These are phyloP conservation scores for Colletotrichum sp. DNA, from an alignment of 2,329 filamentous ascomycete species.

Conservation along the genomic window DNA sequence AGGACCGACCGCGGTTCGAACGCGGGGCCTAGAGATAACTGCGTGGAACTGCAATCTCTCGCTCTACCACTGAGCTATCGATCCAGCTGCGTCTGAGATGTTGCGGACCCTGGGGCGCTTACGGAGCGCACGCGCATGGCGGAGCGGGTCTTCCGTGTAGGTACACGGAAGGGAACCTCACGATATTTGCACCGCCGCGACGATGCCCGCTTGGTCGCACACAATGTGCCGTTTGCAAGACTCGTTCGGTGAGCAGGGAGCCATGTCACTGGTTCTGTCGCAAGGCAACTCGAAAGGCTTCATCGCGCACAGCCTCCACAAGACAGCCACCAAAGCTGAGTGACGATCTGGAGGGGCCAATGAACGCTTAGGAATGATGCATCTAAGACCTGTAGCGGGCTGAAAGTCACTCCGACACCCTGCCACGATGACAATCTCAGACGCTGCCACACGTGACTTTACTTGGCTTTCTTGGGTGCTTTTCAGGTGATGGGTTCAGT, in stretches of 20 bases:
- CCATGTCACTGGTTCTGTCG: neutral
- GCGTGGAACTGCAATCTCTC: constrained; percentile 18
- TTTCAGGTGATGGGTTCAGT: neutral
- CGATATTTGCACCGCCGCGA: neutral
- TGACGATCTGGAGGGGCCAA: neutral
- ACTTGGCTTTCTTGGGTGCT: neutral
- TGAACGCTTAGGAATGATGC: neutral
- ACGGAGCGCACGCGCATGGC: neutral
- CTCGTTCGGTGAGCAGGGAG: neutral
- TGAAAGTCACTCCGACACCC: constrained; percentile 35
- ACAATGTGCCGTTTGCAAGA: neutral
- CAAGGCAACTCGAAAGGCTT: neutral
- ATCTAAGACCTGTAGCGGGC: constrained; percentile 24
- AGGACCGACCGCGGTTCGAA: constrained; percentile 22
- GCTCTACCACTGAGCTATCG: constrained; percentile 9
- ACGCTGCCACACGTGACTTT: neutral
- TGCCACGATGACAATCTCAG: constrained; percentile 22
- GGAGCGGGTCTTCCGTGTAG: neutral
- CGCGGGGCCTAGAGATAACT: constrained; percentile 21
- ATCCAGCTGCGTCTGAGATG: neutral
- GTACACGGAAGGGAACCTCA: neutral
- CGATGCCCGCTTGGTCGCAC: neutral
- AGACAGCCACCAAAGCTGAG: neutral
- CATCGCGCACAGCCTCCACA: constrained; percentile 1
- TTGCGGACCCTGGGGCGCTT: neutral